Base-by-base conservation (phyloP, 106 monocot genomes). In the Phalaenopsis equestris region DNA sequence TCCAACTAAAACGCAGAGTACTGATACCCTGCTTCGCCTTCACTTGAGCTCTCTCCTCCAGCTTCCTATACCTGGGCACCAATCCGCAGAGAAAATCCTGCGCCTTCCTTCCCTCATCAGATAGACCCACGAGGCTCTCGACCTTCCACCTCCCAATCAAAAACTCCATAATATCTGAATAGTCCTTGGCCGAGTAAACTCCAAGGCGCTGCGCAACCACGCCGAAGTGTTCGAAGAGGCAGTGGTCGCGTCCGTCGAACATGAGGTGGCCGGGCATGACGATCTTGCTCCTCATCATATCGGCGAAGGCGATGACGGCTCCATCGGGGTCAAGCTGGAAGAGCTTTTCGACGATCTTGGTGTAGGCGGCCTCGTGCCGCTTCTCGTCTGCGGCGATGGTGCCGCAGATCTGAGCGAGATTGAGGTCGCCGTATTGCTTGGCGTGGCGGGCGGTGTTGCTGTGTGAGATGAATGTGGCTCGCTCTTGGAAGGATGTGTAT, bases 1-100 rank as follows among this genome's bases (percentile, higher is more conserved):
- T 77, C 95, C 92, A 95, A 77, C 95, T 95, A 61, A 95, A 90
- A 64, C 52, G 75, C 36, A 87, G 90, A n/a, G 18, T 38, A 9
- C 21, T 55, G 39, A 41, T 72, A 14, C 77, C 84, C 58, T 38
- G 79, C 70, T 30, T 42, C 14, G 30, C 75, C 8, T 67, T 88
- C 55, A 82, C 77, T 1, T 77, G 82, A 16, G 76, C 80, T 77
- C 80, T 84, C 49, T 84, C 84, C 21, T 81, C 85, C 30, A 85
- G 56, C 77, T 72, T 81, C 77, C 72, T 23, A 18, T 77, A 77
- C 55, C 85, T 85, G 3, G 42, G 77, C 15, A 56, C 75, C 56
- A 85, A 55, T n/a, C 42, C 47, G 73, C 85, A 85, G 43, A 85
- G 81, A 52, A 72, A 81, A 16, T 85, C 85, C 76, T 78, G 80